Evolutionary conservation across 73 alveolate species (phyloP), one percentile per base, ranked within the genome.

Genomic region (Halteria grandinella): DNA sequence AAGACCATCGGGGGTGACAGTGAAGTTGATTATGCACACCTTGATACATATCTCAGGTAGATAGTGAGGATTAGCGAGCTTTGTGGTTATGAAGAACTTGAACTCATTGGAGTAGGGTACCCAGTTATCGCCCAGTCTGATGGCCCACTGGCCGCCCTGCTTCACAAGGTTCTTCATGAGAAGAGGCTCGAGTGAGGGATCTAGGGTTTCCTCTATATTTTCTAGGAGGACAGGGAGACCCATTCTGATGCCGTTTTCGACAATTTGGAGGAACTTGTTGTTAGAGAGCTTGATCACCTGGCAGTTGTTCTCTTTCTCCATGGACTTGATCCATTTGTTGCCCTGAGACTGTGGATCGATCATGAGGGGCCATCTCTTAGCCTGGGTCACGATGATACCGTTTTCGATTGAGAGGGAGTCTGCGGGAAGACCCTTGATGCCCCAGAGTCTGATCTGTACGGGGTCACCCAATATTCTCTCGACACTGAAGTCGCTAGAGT

Each of bases 271-370:
- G 97, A 97, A 95, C 75, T 96, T 96, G 64, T 96, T 89, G 51
- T 96, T 95, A 20, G 99, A 84, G 32, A 97, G 90, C 85, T 98
- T 98, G 83, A 94, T 95, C 51, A 91, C 89, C 79, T 96, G 74
- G 81, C 89, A 55, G 64, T 95, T 91, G 55, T 90, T 91, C 69
- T 95, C 97, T 91, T 91, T 93, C 88, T 93, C 99, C 92, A 95
- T 89, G 87, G 90, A 94, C 70, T 98, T 97, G 72, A 98, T 97
- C 99, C 99, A 98, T 41, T 97, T 97, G 93, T 98, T 98, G 5
- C 99, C 99, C 72, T 98, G 95, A 51, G 98, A 97, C 85, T 98
- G 99, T 0, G 99, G 99, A 74, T 98, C 99, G 31, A 98, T 98
- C 87, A 98, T 93, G 43, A 98, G 91, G 8, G 99, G 99, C 99